Evolutionary conservation across 192 early-diverging fungal species (phyloP).

Genomic region (Lunasporangiospora selenospora): DNA sequence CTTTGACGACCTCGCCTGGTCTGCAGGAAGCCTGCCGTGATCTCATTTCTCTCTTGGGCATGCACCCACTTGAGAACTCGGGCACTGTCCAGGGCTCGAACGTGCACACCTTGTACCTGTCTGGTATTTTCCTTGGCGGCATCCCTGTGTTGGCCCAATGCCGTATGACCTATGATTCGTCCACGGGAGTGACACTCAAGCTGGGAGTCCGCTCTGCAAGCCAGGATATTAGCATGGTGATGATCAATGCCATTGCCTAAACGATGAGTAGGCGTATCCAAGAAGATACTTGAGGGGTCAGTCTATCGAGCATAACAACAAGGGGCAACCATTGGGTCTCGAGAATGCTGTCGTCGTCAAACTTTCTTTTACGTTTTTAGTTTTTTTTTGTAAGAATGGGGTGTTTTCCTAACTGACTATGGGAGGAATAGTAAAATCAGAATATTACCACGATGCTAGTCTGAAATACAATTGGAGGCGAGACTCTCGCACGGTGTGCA

Average conservation of each 20-base stretch:
- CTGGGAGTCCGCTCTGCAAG: slow-evolving; percentile 81
- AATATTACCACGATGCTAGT: not conserved
- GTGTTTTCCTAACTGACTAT: not conserved
- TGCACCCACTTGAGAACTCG: slow-evolving; percentile 83
- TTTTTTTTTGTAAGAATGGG: not conserved
- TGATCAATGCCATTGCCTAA: slow-evolving; percentile 84
- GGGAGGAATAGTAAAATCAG: not conserved
- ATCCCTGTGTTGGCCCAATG: slow-evolving; percentile 76
- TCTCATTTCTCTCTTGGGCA: slow-evolving; percentile 84
- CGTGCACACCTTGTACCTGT: slow-evolving; percentile 86
- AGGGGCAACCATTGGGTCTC: too few species aligned
- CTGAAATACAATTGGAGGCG: too few species aligned
- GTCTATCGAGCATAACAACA: too few species aligned
- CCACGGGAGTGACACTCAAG: slow-evolving; percentile 92
- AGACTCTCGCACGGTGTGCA: too few species aligned
- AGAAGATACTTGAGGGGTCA: not conserved
- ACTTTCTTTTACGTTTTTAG: not conserved
- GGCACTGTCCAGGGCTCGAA: slow-evolving; percentile 70
- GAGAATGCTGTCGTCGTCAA: not conserved
- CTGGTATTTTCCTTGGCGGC: slow-evolving; percentile 89
- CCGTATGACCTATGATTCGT: slow-evolving; percentile 87
- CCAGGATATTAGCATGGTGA: slow-evolving; percentile 68
- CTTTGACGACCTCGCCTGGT: slow-evolving; percentile 75
- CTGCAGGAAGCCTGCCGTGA: slow-evolving; percentile 76
- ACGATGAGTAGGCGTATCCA: not conserved